Conservation (phyloP, 2,329 filamentous ascomycete genomes). For the Cordyceps farinosa region DNA sequence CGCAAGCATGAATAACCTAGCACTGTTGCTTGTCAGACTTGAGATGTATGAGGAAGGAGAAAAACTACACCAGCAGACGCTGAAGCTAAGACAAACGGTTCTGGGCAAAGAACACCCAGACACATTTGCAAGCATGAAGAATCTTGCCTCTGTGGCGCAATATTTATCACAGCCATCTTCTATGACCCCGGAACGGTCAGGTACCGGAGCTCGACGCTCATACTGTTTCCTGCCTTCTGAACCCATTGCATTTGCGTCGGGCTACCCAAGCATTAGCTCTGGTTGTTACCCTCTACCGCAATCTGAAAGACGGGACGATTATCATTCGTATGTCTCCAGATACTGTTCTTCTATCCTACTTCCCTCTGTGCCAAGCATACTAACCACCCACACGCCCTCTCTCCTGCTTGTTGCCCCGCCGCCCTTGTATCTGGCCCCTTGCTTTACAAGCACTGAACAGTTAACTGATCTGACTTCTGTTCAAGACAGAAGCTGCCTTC, state of each 20-base stretch:
- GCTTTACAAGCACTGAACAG: no score
- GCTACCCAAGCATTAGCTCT: background rate
- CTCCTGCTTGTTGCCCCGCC: background rate
- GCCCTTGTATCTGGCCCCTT: no score
- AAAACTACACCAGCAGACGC: background rate
- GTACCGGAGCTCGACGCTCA: background rate
- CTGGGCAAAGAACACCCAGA: conserved; percentile 1
- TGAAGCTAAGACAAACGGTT: background rate
- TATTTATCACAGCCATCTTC: background rate
- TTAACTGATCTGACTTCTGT: no score
- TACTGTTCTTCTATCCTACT: background rate
- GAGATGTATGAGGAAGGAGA: conserved; percentile 1
- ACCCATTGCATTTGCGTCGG: background rate
- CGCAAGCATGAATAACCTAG: conserved; percentile 2
- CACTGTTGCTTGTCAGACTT: background rate
- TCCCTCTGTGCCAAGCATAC: no score
- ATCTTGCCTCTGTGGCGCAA: background rate
- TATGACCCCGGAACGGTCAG: background rate
- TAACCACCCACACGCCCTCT: background rate
- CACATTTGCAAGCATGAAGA: conserved; percentile 6
- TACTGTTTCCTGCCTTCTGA: background rate
- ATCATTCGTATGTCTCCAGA: background rate
- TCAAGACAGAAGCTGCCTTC: no score
- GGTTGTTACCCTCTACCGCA: background rate
- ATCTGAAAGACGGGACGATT: background rate